Evolutionary conservation across 1,284 basidiomycete genomes (phyloP), one percentile per base, ranked within the genome.

Genomic region (Cutaneotrichosporon mucoides): DNA sequence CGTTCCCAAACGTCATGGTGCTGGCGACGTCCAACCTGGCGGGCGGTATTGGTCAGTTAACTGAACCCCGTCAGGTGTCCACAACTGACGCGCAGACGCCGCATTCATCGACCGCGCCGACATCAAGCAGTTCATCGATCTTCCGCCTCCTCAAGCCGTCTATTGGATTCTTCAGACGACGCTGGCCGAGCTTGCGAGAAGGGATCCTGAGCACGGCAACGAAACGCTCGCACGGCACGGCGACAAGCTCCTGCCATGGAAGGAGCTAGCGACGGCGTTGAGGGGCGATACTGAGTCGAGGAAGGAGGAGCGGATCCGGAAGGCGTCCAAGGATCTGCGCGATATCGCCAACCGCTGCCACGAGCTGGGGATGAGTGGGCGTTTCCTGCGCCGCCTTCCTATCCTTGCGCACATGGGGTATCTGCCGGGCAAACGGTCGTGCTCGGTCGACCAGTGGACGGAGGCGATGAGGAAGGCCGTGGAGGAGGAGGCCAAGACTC

Each of bases 81-180:
- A n/a, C n/a, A n/a, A n/a, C n/a, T n/a, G n/a, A n/a, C n/a, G n/a
- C n/a, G n/a, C 67, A 95, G 95, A 99, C 73, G 85, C 85, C 48
- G 96, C 95, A 0, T 99, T 98, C 72, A 85, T 98, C 55, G 96
- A 99, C 73, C 87, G 96, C 48, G 96, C 94, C 10, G 96, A 99
- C 71, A 92, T 99, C 59, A 86, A 95, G 49, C 93, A 97, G 81
- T 96, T 92, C 71, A 84, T 98, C 41, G 93, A 93, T 60, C 83
- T 92, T 6, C 95, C 95, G 1, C 86, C 92, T 4, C 83, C 87
- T 5, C 86, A 93, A 67, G 95, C 94, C 0, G 85, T 98, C 53
- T 98, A 97, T 77, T 90, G 91, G 77, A 98, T 99, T 63, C 79
- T 99, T n/a, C 82, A 86, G 8, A 86, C 86, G 4, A 95, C 90